Evolutionary conservation across 2,329 filamentous ascomycete species (phyloP).

Genomic region (Xylariales sp.): DNA sequence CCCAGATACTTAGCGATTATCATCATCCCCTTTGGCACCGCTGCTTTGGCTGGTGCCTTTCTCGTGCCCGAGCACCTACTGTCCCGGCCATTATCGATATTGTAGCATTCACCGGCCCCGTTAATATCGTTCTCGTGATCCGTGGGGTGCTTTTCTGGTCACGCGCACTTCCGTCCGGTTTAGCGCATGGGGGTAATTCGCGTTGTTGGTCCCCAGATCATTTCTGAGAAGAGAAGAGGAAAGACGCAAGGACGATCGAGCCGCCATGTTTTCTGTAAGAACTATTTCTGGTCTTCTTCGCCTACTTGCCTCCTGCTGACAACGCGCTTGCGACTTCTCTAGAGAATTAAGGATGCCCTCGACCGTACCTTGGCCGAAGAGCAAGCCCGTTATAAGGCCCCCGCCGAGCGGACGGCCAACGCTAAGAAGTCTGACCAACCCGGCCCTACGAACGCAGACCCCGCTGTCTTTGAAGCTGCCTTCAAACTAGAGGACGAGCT

Average conservation of each 20-base stretch:
- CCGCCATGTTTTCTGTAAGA: conserved; percentile 48
- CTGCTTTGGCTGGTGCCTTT: not conserved
- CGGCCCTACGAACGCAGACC: conserved; percentile 72
- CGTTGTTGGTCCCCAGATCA: conserved; percentile 6
- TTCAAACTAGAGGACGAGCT: conserved; percentile 86
- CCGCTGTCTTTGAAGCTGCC: conserved; percentile 86
- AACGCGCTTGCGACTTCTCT: conserved; percentile 25
- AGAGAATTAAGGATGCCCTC: conserved; percentile 87
- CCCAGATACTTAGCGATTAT: not conserved
- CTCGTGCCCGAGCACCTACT: not conserved
- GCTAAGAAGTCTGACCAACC: conserved; percentile 57
- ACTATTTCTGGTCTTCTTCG: not conserved
- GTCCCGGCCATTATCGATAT: too few relatives aligned
- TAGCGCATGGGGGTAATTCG: conserved; percentile 26
- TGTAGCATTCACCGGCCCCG: not conserved
- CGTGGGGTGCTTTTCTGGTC: not conserved
- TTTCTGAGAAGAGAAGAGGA: conserved; percentile 10
- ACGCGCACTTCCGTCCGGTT: not conserved
- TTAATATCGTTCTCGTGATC: not conserved
- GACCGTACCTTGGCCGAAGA: conserved; percentile 91
- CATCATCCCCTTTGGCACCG: not conserved
- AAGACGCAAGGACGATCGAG: conserved; percentile 18
- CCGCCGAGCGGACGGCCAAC: conserved; percentile 58
- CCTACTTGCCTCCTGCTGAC: conserved; percentile 16
- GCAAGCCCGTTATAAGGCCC: conserved; percentile 78